A percentile compares a stretch with the other conserved stretches of the same genome.
phyloP scores from a whole-genome alignment of 257 asterid species.

The Mitragyna speciosa region DNA sequence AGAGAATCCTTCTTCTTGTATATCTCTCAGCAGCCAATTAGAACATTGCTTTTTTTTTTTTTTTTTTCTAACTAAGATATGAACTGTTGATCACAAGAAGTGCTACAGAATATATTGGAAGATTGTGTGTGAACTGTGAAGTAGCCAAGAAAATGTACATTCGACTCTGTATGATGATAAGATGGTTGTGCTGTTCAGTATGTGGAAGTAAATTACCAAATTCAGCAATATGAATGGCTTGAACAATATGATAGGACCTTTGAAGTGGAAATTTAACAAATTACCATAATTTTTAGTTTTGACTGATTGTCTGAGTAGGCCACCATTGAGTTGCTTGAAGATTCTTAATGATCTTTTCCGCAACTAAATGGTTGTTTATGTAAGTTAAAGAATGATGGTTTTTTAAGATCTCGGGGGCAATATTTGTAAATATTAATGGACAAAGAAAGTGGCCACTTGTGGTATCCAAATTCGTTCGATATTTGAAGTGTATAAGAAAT shows the following conservation, averaged over 20 bases:
- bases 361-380: neutral
- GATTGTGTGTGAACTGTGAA: neutral
- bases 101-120: neutral
- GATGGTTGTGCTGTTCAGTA: neutral
- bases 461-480: too few relatives aligned
- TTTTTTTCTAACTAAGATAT: too few relatives aligned
- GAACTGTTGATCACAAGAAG: neutral
- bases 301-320: neutral
- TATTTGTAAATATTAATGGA: too few relatives aligned
- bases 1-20: too few relatives aligned
- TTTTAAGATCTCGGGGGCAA: neutral
- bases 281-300: neutral
- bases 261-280: conserved; percentile 10
- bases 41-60: too few relatives aligned
- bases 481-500: too few relatives aligned
- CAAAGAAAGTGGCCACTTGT: too few relatives aligned
- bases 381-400: neutral
- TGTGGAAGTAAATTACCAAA: conserved; percentile 2
- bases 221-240: conserved; percentile 3
- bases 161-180: neutral
- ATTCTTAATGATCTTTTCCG: conserved; percentile 8
- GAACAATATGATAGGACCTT: neutral
- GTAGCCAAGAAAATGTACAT: neutral
- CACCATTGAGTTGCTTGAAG: conserved; percentile 14
- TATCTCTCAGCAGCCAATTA: too few relatives aligned